Evolutionary conservation across 176 grass and related monocot genomes (phyloP).

Genomic region (Musa acuminata): DNA sequence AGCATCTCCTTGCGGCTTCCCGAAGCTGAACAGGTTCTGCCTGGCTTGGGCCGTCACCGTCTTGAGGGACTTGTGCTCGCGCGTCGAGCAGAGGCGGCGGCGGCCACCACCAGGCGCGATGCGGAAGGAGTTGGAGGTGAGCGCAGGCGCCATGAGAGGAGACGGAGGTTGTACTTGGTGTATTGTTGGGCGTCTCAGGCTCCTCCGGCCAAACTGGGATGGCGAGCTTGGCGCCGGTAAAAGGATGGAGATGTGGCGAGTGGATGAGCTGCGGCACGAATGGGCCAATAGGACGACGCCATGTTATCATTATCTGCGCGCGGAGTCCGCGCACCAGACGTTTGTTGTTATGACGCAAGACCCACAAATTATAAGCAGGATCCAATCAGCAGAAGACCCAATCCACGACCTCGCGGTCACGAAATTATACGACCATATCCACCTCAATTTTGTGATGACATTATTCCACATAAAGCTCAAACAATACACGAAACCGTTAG

Average conservation of each 20-base stretch:
- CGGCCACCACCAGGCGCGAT: not conserved
- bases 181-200: too few species aligned
- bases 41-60: constrained; percentile 28
- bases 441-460: too few species aligned
- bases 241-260: too few species aligned
- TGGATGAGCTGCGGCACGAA: not conserved
- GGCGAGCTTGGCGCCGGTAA: too few species aligned
- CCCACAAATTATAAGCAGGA: too few species aligned
- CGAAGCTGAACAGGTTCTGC: constrained; percentile 31
- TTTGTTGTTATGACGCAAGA: not conserved
- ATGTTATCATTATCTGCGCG: not conserved
- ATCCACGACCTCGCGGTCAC: too few species aligned
- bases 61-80: not conserved
- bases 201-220: too few species aligned
- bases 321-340: not conserved
- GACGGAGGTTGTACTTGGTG: not conserved
- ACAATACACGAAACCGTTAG: too few species aligned
- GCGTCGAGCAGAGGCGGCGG: constrained; percentile 2
- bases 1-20: constrained; percentile 29
- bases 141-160: constrained; percentile 63
- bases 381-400: too few species aligned
- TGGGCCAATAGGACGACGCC: not conserved
- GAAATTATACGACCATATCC: too few species aligned
- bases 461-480: too few species aligned
- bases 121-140: constrained; percentile 84